phyloP scores from a whole-genome alignment of 352 stramenopile genomes.

The Phytophthora megakarya region DNA sequence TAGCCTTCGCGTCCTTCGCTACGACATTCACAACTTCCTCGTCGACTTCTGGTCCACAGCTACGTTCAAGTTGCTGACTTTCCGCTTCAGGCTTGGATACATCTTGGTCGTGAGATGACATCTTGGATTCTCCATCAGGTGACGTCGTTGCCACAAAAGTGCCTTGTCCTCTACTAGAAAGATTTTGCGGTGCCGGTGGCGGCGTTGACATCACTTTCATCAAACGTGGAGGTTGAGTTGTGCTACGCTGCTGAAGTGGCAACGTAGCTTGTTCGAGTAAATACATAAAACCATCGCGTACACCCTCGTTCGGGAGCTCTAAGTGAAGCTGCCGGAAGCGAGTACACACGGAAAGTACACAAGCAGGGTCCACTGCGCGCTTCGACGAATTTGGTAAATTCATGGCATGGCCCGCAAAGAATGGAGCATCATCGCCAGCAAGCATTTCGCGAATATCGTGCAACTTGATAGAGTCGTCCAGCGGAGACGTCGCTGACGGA shows the following conservation, averaged over 20 bases:
- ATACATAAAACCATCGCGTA: slow-evolving; percentile 70
- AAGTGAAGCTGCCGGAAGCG: slow-evolving; percentile 72
- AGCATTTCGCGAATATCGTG: slow-evolving; percentile 60
- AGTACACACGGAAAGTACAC: slow-evolving; percentile 64
- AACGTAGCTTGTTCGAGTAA: slow-evolving; percentile 70
- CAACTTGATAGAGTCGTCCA: slow-evolving; percentile 68
- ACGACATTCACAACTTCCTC: slow-evolving; percentile 19
- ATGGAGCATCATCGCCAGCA: slow-evolving; percentile 49
- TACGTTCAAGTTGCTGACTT: slow-evolving; percentile 11
- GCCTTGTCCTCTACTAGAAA: slow-evolving; percentile 3
- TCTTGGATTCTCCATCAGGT: slow-evolving; percentile 19
- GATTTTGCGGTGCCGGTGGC: slow-evolving; percentile 14
- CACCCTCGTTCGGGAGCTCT: slow-evolving; percentile 68
- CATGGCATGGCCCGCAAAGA: slow-evolving; percentile 57
- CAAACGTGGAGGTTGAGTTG: slow-evolving; percentile 22
- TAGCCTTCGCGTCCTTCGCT: slow-evolving; percentile 21
- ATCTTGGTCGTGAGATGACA: slow-evolving; percentile 5
- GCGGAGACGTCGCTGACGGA: slow-evolving; percentile 23
- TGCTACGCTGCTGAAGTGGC: slow-evolving; percentile 37
- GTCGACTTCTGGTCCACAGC: slow-evolving; percentile 31
- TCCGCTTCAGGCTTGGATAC: not conserved
- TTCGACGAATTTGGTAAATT: slow-evolving; percentile 55
- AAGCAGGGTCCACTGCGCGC: slow-evolving; percentile 55
- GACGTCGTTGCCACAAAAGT: slow-evolving; percentile 24
- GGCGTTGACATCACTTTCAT: slow-evolving; percentile 22